Conservation (phyloP, 352 stramenopile species). For the Globisporangium nodosum region DNA sequence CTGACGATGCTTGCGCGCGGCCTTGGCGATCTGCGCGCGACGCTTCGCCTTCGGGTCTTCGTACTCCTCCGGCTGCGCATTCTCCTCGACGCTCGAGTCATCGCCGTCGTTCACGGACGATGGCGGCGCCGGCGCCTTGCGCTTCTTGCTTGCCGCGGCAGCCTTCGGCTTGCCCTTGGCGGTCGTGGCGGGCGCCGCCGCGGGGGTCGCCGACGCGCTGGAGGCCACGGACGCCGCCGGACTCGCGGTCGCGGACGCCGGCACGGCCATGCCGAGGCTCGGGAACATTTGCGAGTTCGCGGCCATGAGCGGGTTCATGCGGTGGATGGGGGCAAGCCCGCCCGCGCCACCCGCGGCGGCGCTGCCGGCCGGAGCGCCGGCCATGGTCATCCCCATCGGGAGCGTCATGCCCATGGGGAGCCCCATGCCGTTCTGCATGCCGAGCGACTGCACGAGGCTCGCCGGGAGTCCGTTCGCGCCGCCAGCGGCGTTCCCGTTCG, state of each 20-base stretch:
- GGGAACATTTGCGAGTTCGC: slow-evolving; percentile 64
- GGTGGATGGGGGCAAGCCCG: slow-evolving; percentile 61
- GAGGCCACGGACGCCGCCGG: slow-evolving; percentile 13
- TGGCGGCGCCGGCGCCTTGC: slow-evolving; percentile 44
- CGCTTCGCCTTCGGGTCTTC: slow-evolving; percentile 84
- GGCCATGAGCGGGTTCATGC: slow-evolving; percentile 69
- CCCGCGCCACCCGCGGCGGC: slow-evolving; percentile 8
- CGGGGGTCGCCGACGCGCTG: slow-evolving; percentile 13
- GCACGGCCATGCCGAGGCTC: slow-evolving; percentile 25
- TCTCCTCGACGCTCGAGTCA: slow-evolving; percentile 44
- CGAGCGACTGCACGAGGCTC: slow-evolving; percentile 34
- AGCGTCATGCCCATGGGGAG: slow-evolving; percentile 20
- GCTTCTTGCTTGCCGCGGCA: slow-evolving; percentile 58
- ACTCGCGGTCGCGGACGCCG: slow-evolving; percentile 7
- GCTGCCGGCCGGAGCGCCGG: slow-evolving; percentile 10
- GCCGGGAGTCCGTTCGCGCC: slow-evolving; percentile 18
- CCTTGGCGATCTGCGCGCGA: slow-evolving; percentile 85
- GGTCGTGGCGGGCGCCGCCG: slow-evolving; percentile 12
- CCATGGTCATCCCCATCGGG: slow-evolving; percentile 43
- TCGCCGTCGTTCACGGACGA: slow-evolving; percentile 33
- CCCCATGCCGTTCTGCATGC: slow-evolving; percentile 35
- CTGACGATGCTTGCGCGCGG: slow-evolving; percentile 82
- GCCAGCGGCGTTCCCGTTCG: slow-evolving; percentile 7
- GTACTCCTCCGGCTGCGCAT: slow-evolving; percentile 69
- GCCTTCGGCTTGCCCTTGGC: slow-evolving; percentile 48